Conservation (phyloP, 441 rosid genomes). For the Pelargonium cotyledonis region DNA sequence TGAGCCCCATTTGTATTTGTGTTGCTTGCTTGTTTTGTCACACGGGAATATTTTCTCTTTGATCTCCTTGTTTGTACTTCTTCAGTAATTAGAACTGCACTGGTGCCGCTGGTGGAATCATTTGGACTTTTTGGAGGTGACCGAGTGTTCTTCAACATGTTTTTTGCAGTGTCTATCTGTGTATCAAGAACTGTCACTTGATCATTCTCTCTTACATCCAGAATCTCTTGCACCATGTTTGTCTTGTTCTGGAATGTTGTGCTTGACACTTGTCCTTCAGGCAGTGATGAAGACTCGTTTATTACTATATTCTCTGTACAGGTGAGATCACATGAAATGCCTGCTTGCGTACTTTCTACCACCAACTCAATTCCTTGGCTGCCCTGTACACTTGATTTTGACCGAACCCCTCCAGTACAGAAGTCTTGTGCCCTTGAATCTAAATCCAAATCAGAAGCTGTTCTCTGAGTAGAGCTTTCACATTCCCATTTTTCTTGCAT, state of each 20-base stretch:
- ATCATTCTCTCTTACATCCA: slow-evolving; percentile 9
- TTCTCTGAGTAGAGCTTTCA: slow-evolving; percentile 20
- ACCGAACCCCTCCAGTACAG: slow-evolving; percentile 17
- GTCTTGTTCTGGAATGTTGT: no score
- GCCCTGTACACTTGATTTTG: slow-evolving; percentile 24
- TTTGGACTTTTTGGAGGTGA: slow-evolving; percentile 20
- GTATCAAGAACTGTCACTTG: slow-evolving; percentile 16
- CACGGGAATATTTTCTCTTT: slow-evolving; percentile 21
- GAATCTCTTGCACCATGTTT: no score
- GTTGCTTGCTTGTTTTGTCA: slow-evolving; percentile 25
- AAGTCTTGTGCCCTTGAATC: slow-evolving; percentile 24
- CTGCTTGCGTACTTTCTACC: slow-evolving; percentile 24
- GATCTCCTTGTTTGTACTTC: slow-evolving; percentile 30
- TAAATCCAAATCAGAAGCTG: slow-evolving; percentile 17
- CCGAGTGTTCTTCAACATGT: slow-evolving; percentile 20
- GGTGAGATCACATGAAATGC: slow-evolving; percentile 24
- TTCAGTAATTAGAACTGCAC: slow-evolving; percentile 13
- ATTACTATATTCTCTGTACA: slow-evolving; percentile 3
- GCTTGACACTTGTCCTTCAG: no score
- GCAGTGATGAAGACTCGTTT: no score
- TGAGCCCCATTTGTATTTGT: slow-evolving; percentile 31
- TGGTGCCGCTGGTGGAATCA: slow-evolving; percentile 20
- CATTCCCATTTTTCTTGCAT: slow-evolving; percentile 18
- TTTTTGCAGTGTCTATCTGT: slow-evolving; percentile 18
- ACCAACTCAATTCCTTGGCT: slow-evolving; percentile 33